Evolutionary conservation across 768 basidiomycete species (phyloP), one percentile per base, ranked within the genome.

Genomic region (Clitopilus passeckerianus): DNA sequence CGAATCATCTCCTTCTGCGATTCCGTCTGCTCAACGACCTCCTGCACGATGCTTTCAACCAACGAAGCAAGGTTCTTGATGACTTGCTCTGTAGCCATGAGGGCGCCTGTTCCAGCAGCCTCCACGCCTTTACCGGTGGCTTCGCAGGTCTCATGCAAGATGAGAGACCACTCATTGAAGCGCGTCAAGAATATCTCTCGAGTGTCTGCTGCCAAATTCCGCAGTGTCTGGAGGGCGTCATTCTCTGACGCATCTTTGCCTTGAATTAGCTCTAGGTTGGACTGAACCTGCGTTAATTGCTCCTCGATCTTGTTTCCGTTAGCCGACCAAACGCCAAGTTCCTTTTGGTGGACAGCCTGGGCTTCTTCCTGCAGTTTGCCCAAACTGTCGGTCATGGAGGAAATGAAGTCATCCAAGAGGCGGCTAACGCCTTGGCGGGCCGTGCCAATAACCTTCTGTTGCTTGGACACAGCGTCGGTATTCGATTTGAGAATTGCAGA

Each of bases 381-480:
- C 2, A 82, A 74, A n/a, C 77, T 80, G 60, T 86, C 80, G 1
- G 76, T 75, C 6, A 87, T 80, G 1, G 78, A 74, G 62, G 82
- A 81, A 60, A 83, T 72, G 64, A 94, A 86, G 46, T 82, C 82
- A 10, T 83, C 79, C 15, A 95, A 75, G 60, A 81, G 84, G 6
- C 77, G 72, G 15, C 81, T 78, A 53, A 95, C 77, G 0, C 70
- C 70, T 22, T 79, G 77, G 37, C 84, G 75, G 33, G 87, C 78
- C 0, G 75, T 73, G 22, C 82, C 73, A 43, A 95, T 79, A 0
- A 80, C 75, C 60, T 80, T 82, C 56, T 86, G 85, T 60, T 90
- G 85, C 34, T 77, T 78, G 2, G 80, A 73, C 15, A 91, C 92
- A 0, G 80, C 79, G 62, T 82, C 81, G 5, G 84, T 75, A 65